Percentiles rank a stretch among this genome's conserved stretches.
Evolutionary conservation across 371 early-diverging fungal species (phyloP).

Genomic region (Mortierella sp.): DNA sequence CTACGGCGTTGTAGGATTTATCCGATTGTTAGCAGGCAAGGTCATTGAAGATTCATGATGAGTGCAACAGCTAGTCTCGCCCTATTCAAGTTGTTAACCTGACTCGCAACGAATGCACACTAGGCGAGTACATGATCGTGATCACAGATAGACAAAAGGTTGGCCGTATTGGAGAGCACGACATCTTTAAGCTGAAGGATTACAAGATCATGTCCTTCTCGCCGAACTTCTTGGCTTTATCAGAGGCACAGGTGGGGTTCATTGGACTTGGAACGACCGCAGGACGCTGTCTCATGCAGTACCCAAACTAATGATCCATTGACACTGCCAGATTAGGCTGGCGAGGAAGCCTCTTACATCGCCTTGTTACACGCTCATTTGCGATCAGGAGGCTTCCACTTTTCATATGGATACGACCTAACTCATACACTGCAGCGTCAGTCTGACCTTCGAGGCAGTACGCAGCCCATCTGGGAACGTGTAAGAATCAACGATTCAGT

Average conservation of each 20-base stretch:
- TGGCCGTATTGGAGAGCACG: slow-evolving; percentile 72
- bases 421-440: slow-evolving; percentile 88
- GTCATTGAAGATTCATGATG: too few species aligned
- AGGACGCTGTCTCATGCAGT: not conserved
- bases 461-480: slow-evolving; percentile 32
- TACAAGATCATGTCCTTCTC: slow-evolving; percentile 80
- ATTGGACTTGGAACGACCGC: not conserved
- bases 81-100: too few species aligned
- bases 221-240: slow-evolving; percentile 57
- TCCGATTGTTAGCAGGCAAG: slow-evolving; percentile 77
- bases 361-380: slow-evolving; percentile 76
- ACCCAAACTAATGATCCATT: not conserved
- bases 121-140: slow-evolving; percentile 87
- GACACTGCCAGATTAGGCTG: slow-evolving; percentile 47
- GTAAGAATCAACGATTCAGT: slow-evolving; percentile 13
- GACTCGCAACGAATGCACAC: too few species aligned
- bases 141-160: slow-evolving; percentile 81
- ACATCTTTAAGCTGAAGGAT: slow-evolving; percentile 79
- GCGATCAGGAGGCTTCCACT: slow-evolving; percentile 79
- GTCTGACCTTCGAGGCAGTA: slow-evolving; percentile 41
- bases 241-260: slow-evolving; percentile 60
- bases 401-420: slow-evolving; percentile 87
- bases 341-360: slow-evolving; percentile 84
- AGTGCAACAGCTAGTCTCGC: too few species aligned
- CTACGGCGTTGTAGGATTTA: slow-evolving; percentile 81